Base-by-base conservation (phyloP, 331 rosid species). In the Phaseolus coccineus region DNA sequence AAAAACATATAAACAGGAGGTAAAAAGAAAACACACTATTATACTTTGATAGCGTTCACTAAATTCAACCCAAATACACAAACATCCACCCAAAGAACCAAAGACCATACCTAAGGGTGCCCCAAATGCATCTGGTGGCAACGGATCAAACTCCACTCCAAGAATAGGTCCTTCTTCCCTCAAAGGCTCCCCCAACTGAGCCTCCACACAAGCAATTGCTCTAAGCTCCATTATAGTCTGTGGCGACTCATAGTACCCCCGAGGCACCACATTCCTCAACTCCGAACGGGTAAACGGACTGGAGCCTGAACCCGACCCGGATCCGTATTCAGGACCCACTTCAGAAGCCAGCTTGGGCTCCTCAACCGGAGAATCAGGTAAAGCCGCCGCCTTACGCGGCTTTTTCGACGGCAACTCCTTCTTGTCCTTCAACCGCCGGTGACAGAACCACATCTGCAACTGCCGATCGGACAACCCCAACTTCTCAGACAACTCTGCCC, bases 361-460 rank as follows among this genome's bases (percentile, higher is more conserved):
- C 35, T 89, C 92, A 3, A 80, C 46, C 16, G 96, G 94, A 55
- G 99, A 92, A 78, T 89, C 94, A 7, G 88, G 90, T 70, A 86
- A 51, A 69, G 77, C 44, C 27, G 62, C 73, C 51, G 75, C 58
- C 79, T 87, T 89, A 31, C 81, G 58, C 27, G 55, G 80, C 82
- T 88, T 93, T 77, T 92, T 92, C 0, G 81, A 39, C 3, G 93
- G 89, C 68, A 82, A 85, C 0, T 93, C 99, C 87, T 96, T 96
- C 86, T 96, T 96, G 81, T 93, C 96, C 89, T 93, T 96, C 87
- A 96, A 74, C 92, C 99, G 87, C 79, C 99, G 82, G 82, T 96
- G 99, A 77, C 99, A 96, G 82, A 96, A 96, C 99, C 98, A 96
- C 99, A 96, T 93, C 99, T 96, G 99, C 84, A 96, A 87, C 86